Evolutionary conservation across 495 filamentous ascomycete genomes (phyloP).

Genomic region (Sporormia fimetaria): DNA sequence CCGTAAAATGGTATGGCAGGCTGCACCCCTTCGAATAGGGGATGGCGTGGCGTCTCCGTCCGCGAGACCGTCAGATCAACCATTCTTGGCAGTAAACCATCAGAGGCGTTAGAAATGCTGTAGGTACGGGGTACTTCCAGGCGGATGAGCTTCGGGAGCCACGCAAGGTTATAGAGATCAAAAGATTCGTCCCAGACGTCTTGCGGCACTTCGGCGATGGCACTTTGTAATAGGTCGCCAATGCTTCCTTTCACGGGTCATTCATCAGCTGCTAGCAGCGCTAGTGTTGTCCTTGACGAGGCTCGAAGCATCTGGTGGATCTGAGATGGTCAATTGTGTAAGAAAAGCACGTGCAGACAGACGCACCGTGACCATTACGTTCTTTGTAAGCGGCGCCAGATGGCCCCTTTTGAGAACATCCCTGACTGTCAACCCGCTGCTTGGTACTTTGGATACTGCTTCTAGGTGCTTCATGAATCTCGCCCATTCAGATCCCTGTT

Average conservation of each 20-base stretch:
- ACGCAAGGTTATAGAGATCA: constrained; percentile 31
- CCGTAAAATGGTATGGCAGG: constrained; percentile 25
- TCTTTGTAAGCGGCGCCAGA: constrained; percentile 40
- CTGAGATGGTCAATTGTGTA: constrained; percentile 4
- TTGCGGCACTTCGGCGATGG: constrained; percentile 35
- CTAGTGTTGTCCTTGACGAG: constrained; percentile 38
- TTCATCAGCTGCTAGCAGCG: constrained; percentile 38
- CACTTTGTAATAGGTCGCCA: constrained; percentile 37
- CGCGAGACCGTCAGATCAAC: constrained; percentile 40
- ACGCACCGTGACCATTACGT: constrained; percentile 37
- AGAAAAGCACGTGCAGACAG: constrained; percentile 1
- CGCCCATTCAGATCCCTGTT: constrained; percentile 34
- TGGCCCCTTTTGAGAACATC: constrained; percentile 41
- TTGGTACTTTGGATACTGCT: constrained; percentile 26
- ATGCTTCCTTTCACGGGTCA: constrained; percentile 41
- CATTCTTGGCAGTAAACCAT: constrained; percentile 39
- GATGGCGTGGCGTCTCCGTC: constrained; percentile 35
- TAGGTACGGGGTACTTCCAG: constrained; percentile 43
- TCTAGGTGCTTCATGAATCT: constrained; percentile 38
- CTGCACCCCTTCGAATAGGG: constrained; percentile 3
- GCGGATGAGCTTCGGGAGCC: constrained; percentile 37
- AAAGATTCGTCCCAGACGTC: constrained; percentile 42
- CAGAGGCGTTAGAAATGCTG: constrained; percentile 38
- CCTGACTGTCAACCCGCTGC: constrained; percentile 32
- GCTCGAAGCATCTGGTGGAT: constrained; percentile 32